Evolutionary conservation across 2,329 filamentous ascomycete genomes (phyloP).

Genomic region (Cephalotrichum gorgonifer): DNA sequence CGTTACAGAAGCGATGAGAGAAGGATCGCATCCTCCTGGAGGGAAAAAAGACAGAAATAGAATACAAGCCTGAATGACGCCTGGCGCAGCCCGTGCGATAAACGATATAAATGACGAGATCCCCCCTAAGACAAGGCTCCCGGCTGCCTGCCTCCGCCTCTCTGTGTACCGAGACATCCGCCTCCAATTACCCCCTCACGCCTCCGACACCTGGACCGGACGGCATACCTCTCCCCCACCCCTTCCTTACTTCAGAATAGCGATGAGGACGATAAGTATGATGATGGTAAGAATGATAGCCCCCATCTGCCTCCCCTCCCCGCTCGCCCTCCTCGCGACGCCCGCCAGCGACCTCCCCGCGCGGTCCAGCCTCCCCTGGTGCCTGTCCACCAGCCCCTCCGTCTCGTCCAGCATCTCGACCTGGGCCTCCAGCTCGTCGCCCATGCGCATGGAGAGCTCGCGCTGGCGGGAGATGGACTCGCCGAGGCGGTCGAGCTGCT

Average conservation of each 20-base stretch:
- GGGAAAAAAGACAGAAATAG: neutral
- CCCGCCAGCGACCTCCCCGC: constrained; percentile 62
- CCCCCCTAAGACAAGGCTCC: too few relatives aligned
- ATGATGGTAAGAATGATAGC: constrained; percentile 74
- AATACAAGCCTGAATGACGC: too few relatives aligned
- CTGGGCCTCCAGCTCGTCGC: constrained; percentile 88
- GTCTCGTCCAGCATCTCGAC: constrained; percentile 83
- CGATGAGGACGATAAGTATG: constrained; percentile 71
- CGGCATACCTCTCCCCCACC: neutral
- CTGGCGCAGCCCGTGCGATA: too few relatives aligned
- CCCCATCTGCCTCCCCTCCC: constrained; percentile 80
- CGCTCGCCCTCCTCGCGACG: constrained; percentile 61
- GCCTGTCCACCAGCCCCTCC: constrained; percentile 71
- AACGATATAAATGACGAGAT: too few relatives aligned
- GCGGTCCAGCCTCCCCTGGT: constrained; percentile 64
- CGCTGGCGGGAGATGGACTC: constrained; percentile 79
- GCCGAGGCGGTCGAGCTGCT: constrained; percentile 82
- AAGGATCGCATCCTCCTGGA: neutral
- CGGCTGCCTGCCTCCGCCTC: too few relatives aligned
- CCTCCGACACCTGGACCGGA: too few relatives aligned
- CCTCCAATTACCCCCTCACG: neutral
- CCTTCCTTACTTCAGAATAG: constrained; percentile 57
- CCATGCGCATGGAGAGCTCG: constrained; percentile 90
- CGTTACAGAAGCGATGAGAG: neutral
- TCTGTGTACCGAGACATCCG: too few relatives aligned